Conservation (phyloP, 2,329 filamentous ascomycete genomes). For the Aureobasidium sp. region DNA sequence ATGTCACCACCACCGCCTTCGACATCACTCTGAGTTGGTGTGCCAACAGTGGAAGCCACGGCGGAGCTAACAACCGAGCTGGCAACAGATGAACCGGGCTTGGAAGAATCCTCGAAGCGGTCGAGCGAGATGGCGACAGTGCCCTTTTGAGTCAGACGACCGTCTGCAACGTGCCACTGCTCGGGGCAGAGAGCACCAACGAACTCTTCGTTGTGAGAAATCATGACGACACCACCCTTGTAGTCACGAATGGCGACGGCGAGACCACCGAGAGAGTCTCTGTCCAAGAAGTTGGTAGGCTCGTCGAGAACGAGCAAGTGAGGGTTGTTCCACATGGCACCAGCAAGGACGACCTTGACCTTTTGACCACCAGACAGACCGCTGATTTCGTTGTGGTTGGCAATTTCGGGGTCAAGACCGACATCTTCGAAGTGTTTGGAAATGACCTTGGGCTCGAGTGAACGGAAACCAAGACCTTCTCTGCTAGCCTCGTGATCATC, state of each 20-base stretch:
- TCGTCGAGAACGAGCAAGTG: conserved; percentile 96
- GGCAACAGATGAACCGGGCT: conserved; percentile 51
- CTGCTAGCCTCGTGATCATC: conserved; percentile 98
- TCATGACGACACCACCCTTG: conserved; percentile 97
- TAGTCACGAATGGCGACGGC: conserved; percentile 98
- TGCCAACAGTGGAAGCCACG: conserved; percentile 19
- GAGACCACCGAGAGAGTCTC: conserved; percentile 90
- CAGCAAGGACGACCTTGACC: conserved; percentile 95
- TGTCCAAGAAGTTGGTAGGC: conserved; percentile 98
- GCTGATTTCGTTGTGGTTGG: conserved; percentile 97
- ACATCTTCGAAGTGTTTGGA: conserved; percentile 97
- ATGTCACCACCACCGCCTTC: conserved; percentile 79
- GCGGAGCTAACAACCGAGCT: conserved; percentile 37
- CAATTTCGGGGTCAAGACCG: conserved; percentile 92
- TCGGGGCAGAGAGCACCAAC: conserved; percentile 92
- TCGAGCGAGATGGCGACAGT: conserved; percentile 64
- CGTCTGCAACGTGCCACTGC: conserved; percentile 90
- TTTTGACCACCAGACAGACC: conserved; percentile 95
- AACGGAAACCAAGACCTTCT: conserved; percentile 92
- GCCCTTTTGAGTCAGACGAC: conserved; percentile 77
- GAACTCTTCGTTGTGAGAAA: conserved; percentile 99
- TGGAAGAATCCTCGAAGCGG: conserved; percentile 74
- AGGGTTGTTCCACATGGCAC: conserved; percentile 71
- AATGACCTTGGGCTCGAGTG: conserved; percentile 87
- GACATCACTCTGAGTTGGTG: conserved; percentile 43